Evolutionary conservation across 225 moss, liverwort and hornwort genomes (phyloP), one percentile per base, ranked within the genome.

Genomic region (Straminergon stramineum): DNA sequence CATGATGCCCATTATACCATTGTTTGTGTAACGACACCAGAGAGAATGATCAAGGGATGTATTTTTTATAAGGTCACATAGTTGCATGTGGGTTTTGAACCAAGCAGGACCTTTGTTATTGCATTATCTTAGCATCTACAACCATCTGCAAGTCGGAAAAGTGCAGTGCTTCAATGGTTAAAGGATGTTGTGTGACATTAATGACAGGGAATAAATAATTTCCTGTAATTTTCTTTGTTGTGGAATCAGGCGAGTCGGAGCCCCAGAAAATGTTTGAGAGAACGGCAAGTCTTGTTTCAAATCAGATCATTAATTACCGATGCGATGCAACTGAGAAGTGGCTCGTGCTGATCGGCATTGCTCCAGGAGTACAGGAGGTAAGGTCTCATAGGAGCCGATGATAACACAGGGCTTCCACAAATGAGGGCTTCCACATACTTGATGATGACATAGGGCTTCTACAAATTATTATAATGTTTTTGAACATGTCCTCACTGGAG

Each of bases 261-360:
- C 98, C 98, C 15, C 95, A 93, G 65, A 97, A 95, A 92, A 94
- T 97, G 94, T 98, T 97, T 68, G 98, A 97, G 39, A 91, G 98
- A 91, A 97, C 97, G 62, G 95, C 97, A 87, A 98, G 93, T 88
- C 92, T 98, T 83, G 92, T 74, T 75, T 91, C 89, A 62, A 97
- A 98, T 88, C 97, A 98, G 92, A 98, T 98, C 69, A 98, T 98
- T 73, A 98, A 97, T 88, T 98, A 98, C 85, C 95, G 96, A 69
- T 98, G 98, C 90, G 98, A 98, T 91, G 93, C 93, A 27, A 91
- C 97, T 73, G 97, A 97, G 93, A 98, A 98, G 94, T 98, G 98
- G 97, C 96, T 97, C 28, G 97, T 97, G 62, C 90, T 98, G 83
- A 95, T 98, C 68, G 98, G 98, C 92, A 98, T 98, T 87, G 98